Conservation (phyloP, 176 grass and related monocot genomes). For the Chrysopogon serrulatus region DNA sequence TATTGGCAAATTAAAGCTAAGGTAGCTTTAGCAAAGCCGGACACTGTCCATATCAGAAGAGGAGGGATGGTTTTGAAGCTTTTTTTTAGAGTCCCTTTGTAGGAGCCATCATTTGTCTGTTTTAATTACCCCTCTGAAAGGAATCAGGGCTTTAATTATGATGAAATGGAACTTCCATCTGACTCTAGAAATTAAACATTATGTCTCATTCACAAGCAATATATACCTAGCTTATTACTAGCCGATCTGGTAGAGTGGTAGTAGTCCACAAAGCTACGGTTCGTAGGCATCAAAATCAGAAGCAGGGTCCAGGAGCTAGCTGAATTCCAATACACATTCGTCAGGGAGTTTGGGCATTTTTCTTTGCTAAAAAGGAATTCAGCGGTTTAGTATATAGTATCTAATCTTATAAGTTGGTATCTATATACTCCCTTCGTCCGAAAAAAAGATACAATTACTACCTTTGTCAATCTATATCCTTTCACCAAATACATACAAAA, state of each 20-base stretch:
- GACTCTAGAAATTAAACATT: not conserved
- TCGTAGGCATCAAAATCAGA: not conserved
- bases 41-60: not conserved
- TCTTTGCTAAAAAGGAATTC: not conserved
- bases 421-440: too few relatives aligned
- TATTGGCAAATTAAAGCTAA: not conserved
- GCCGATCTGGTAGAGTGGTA: not conserved
- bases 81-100: not conserved
- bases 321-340: not conserved
- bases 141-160: not conserved
- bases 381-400: too few relatives aligned
- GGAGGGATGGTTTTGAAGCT: not conserved
- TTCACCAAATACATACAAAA: not conserved
- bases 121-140: not conserved
- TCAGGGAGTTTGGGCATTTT: not conserved
- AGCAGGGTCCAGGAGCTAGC: not conserved
- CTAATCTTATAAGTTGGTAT: too few relatives aligned
- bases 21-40: slow-evolving; percentile 18
- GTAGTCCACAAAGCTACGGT: not conserved
- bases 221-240: not conserved
- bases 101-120: not conserved
- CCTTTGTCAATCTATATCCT: not conserved
- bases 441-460: not conserved
- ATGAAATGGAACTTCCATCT: not conserved
- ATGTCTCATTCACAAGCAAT: not conserved